Conservation (phyloP, 169 alveolate genomes). For the Blepharisma undulans region DNA sequence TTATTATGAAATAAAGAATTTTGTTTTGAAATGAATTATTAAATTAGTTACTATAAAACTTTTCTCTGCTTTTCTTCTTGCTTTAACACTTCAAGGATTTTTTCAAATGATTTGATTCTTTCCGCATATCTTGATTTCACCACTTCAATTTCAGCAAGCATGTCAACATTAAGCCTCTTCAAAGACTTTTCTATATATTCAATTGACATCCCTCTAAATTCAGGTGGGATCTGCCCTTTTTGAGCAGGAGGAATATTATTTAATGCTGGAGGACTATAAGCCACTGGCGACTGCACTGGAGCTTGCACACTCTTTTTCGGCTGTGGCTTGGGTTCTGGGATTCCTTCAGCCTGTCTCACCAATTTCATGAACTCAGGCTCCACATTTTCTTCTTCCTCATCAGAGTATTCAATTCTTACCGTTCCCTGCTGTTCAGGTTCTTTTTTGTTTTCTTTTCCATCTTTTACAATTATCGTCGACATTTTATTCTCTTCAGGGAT, state of each 20-base stretch:
- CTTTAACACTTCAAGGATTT: neutral
- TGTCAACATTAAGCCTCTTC: conserved; percentile 41
- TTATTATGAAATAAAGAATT: neutral
- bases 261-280: neutral
- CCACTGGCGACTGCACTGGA: neutral
- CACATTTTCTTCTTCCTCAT: neutral
- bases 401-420: neutral
- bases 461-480: neutral
- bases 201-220: conserved; percentile 46
- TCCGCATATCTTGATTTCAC: conserved; percentile 48
- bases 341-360: conserved; percentile 22
- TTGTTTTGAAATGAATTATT: no score
- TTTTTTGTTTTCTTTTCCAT: conserved; percentile 1
- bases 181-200: conserved; percentile 46
- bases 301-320: neutral
- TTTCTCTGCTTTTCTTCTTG: neutral
- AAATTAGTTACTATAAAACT: neutral
- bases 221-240: conserved; percentile 48
- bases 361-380: conserved; percentile 39
- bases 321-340: neutral
- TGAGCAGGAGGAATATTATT: neutral
- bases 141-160: conserved; percentile 61
- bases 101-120: conserved; percentile 40
- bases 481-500: neutral
- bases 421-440: neutral